Conservation (phyloP, 164 flowering plant genomes). For the Saururus chinensis region DNA sequence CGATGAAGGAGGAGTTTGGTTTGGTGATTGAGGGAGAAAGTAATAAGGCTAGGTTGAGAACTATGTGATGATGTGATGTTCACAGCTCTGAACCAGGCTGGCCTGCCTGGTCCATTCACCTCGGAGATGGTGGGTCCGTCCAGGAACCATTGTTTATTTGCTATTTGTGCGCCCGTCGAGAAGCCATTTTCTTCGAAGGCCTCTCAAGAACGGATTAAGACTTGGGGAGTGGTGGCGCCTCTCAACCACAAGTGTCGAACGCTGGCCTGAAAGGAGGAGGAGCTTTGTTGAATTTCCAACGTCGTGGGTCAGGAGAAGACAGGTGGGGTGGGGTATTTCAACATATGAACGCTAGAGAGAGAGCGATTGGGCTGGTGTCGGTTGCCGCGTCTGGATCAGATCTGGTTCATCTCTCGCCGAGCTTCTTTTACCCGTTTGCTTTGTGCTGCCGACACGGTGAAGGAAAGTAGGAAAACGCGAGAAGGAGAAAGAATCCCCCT, state of each 20-base stretch:
- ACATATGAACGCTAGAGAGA: neutral
- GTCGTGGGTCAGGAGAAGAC: too few relatives aligned
- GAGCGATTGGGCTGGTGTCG: neutral
- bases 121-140: neutral
- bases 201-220: too few relatives aligned
- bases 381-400: slow-evolving; percentile 4
- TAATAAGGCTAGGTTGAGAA: neutral
- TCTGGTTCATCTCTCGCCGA: neutral
- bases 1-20: neutral
- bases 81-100: slow-evolving; percentile 1
- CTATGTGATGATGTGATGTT: neutral
- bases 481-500: neutral
- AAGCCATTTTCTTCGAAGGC: neutral
- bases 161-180: neutral
- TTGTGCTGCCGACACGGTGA: slow-evolving; percentile 5
- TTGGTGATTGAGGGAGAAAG: neutral
- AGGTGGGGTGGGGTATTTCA: too few relatives aligned
- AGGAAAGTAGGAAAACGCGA: neutral
- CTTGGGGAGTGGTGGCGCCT: too few relatives aligned
- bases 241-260: too few relatives aligned
- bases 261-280: too few relatives aligned
- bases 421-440: slow-evolving; percentile 1
- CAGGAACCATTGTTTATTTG: neutral
- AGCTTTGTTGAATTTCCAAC: too few relatives aligned
- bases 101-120: neutral